A percentile compares a stretch with the other conserved stretches of the same genome.
These are phyloP conservation scores for Fusarium incarnatum DNA, from an alignment of 2,329 filamentous ascomycete species.

Conservation along the genomic window DNA sequence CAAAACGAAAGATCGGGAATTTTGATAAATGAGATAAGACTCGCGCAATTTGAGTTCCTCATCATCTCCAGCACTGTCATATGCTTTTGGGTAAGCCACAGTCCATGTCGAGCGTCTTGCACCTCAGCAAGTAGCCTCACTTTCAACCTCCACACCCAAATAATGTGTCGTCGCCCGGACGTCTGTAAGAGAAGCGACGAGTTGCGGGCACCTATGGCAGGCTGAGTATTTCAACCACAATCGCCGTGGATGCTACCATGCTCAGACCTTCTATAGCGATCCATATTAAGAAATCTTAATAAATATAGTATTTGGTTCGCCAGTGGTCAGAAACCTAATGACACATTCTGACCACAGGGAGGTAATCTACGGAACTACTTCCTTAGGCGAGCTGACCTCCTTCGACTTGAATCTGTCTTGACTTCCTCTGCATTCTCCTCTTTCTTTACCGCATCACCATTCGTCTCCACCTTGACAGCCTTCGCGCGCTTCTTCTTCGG, in stretches of 20 bases:
- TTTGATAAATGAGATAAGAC: neutral
- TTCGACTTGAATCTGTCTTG: slow-evolving; percentile 31
- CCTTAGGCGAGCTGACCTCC: slow-evolving; percentile 41
- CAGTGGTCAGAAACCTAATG: neutral
- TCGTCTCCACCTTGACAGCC: slow-evolving; percentile 38
- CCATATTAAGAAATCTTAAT: neutral
- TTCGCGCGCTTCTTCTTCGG: slow-evolving; percentile 41
- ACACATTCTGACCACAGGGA: neutral
- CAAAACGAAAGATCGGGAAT: neutral
- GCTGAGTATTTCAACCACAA: neutral
- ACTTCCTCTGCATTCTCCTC: slow-evolving; percentile 17
- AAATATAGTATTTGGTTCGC: neutral
- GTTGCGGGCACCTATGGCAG: neutral
- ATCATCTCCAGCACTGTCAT: neutral
- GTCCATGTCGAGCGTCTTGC: neutral
- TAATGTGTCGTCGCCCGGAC: neutral
- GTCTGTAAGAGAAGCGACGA: neutral
- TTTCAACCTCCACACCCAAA: neutral
- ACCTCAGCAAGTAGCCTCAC: neutral
- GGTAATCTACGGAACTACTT: slow-evolving; percentile 20
- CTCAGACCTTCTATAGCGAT: neutral
- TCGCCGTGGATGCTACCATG: too few species aligned
- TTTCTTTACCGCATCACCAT: slow-evolving; percentile 39
- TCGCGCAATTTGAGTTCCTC: neutral
- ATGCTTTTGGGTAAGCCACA: neutral